Conservation (phyloP, 176 grass and related monocot species). For the Triticum dicoccoides region DNA sequence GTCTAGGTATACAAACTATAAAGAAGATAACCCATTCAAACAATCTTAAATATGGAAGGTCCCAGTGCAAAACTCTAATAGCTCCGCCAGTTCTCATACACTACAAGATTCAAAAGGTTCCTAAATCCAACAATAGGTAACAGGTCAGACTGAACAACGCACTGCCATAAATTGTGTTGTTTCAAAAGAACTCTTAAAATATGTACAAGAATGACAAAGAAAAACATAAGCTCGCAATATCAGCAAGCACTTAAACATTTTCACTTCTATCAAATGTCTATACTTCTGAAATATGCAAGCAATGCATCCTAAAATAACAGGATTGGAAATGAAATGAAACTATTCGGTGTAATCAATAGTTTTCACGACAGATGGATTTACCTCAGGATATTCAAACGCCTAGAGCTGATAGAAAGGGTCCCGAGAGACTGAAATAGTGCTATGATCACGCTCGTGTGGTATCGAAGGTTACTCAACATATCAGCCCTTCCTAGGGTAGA, state of each 20-base stretch:
- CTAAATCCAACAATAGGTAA: background rate
- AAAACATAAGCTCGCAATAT: background rate
- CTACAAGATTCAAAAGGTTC: slow-evolving; percentile 23
- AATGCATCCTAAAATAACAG: background rate
- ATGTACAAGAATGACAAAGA: background rate
- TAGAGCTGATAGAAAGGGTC: slow-evolving; percentile 83
- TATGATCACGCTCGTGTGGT: slow-evolving; percentile 98
- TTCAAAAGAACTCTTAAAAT: slow-evolving; percentile 23
- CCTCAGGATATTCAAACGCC: slow-evolving; percentile 96
- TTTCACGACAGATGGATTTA: slow-evolving; percentile 30
- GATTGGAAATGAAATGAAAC: background rate
- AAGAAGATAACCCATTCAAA: background rate
- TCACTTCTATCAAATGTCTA: background rate
- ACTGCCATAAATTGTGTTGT: background rate
- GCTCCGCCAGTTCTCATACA: background rate
- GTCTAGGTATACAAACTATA: background rate
- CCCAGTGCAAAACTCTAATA: background rate
- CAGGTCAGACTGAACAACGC: background rate
- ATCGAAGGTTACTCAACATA: slow-evolving; percentile 98
- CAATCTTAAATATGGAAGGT: slow-evolving; percentile 3
- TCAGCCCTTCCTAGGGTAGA: slow-evolving; percentile 94
- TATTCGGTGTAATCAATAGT: background rate
- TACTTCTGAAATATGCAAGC: slow-evolving; percentile 6
- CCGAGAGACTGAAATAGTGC: slow-evolving; percentile 95
- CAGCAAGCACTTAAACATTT: background rate